These are phyloP conservation scores for Eucalyptus pumila DNA, from an alignment of 345 rosid species.

Conservation along the genomic window DNA sequence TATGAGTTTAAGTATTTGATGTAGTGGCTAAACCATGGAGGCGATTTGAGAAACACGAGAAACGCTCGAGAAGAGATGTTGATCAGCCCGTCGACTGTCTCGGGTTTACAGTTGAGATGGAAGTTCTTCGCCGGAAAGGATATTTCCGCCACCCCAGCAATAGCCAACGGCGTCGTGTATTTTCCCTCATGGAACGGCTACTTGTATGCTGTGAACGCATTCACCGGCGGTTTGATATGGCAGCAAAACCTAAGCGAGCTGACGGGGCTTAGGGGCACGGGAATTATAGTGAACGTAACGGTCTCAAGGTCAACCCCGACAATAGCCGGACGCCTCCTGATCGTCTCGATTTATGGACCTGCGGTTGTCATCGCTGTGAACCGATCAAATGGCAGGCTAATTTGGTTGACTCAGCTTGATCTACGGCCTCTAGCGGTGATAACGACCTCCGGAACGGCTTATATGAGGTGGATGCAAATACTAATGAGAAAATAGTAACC, in stretches of 20 bases:
- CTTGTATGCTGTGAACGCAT: conserved; percentile 34
- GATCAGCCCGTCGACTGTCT: conserved; percentile 8
- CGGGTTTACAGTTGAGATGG: conserved; percentile 17
- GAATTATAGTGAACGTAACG: conserved; percentile 3
- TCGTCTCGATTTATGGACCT: conserved; percentile 30
- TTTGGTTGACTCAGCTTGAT: conserved; percentile 26
- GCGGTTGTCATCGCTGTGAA: conserved; percentile 23
- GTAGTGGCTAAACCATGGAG: conserved; percentile 42
- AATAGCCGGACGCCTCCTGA: conserved; percentile 7
- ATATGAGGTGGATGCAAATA: conserved; percentile 7
- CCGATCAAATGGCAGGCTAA: conserved; percentile 14
- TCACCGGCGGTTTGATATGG: conserved; percentile 28
- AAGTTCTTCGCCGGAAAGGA: conserved; percentile 32
- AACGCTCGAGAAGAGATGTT: conserved; percentile 1
- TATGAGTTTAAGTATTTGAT: neutral
- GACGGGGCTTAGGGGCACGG: conserved; percentile 18
- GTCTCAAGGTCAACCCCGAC: conserved; percentile 38
- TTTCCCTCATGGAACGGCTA: conserved; percentile 48
- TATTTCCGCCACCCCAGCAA: conserved; percentile 33
- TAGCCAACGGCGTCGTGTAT: conserved; percentile 19
- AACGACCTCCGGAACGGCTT: conserved; percentile 31
- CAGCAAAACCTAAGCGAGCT: conserved; percentile 21
- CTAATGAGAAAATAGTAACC: neutral
- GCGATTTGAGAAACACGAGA: conserved; percentile 14
- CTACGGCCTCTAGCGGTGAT: conserved; percentile 10